Evolutionary conservation across 2,329 filamentous ascomycete species (phyloP).

Genomic region (Stachybotrys chartarum): DNA sequence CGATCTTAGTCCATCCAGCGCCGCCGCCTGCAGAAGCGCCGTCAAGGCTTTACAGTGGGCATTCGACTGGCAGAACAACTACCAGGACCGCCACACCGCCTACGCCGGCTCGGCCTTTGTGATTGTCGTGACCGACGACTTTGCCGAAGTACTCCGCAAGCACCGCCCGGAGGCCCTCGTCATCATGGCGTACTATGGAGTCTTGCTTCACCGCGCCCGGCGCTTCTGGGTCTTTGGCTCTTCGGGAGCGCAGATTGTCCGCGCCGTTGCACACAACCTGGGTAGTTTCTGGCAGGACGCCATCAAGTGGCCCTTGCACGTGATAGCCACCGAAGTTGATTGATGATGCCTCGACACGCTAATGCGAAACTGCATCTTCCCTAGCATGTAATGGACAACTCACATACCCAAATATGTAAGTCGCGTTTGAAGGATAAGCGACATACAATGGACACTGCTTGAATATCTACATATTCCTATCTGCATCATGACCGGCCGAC

Average conservation of each 20-base stretch:
- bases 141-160: conserved; percentile 24
- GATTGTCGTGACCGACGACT: conserved; percentile 22
- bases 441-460: background rate
- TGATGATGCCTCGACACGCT: background rate
- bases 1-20: conserved; percentile 17
- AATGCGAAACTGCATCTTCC: no score
- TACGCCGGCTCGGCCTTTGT: conserved; percentile 26
- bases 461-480: background rate
- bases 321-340: conserved; percentile 15
- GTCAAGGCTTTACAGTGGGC: conserved; percentile 22
- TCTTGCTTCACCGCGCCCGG: conserved; percentile 35
- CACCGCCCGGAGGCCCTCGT: conserved; percentile 34
- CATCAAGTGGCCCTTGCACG: conserved; percentile 24
- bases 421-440: background rate
- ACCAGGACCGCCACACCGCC: conserved; percentile 13
- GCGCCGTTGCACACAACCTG: conserved; percentile 22
- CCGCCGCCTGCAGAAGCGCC: conserved; percentile 21
- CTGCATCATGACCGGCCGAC: background rate
- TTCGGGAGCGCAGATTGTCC: conserved; percentile 21
- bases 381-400: background rate
- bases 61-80: conserved; percentile 21
- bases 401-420: background rate
- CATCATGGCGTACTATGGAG: conserved; percentile 41
- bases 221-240: conserved; percentile 31
- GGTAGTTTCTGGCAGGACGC: conserved; percentile 24